Evolutionary conservation across 306 rosid species (phyloP).

Genomic region (Sicyos baderoa): DNA sequence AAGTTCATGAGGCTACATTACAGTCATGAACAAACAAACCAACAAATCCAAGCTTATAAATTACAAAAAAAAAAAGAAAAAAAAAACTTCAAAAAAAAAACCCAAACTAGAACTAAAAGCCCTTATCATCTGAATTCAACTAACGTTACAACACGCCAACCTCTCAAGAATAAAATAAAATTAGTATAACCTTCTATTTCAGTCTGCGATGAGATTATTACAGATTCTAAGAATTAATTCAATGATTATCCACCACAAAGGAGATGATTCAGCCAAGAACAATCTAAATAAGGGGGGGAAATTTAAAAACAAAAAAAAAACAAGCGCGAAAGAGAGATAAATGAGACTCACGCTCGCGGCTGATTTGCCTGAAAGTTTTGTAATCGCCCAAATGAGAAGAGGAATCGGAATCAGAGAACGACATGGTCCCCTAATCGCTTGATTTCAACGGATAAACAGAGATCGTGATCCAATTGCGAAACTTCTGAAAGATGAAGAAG

Average conservation of each 20-base stretch:
- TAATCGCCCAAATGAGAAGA: constrained; percentile 52
- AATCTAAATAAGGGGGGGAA: neutral
- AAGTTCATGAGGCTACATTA: neutral
- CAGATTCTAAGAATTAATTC: too few relatives aligned
- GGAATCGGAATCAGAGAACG: constrained; percentile 50
- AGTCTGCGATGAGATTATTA: neutral
- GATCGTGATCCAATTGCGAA: neutral
- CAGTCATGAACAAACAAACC: neutral
- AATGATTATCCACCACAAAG: too few relatives aligned
- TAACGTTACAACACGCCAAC: neutral
- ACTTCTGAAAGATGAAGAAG: too few relatives aligned
- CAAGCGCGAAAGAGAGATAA: neutral
- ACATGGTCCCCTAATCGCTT: constrained; percentile 27
- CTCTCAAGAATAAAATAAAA: too few relatives aligned
- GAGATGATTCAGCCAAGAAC: neutral
- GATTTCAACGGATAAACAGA: neutral
- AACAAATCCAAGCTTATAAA: neutral
- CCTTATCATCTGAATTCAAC: neutral
- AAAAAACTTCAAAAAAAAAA: neutral
- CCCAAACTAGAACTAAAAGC: neutral
- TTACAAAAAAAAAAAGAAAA: too few relatives aligned
- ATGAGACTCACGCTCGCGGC: constrained; percentile 43
- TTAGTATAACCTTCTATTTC: neutral
- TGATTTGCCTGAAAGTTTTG: constrained; percentile 50
- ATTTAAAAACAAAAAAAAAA: too few relatives aligned